Conservation (phyloP, 2,329 filamentous ascomycete genomes). For the Cercospora berteroae region DNA sequence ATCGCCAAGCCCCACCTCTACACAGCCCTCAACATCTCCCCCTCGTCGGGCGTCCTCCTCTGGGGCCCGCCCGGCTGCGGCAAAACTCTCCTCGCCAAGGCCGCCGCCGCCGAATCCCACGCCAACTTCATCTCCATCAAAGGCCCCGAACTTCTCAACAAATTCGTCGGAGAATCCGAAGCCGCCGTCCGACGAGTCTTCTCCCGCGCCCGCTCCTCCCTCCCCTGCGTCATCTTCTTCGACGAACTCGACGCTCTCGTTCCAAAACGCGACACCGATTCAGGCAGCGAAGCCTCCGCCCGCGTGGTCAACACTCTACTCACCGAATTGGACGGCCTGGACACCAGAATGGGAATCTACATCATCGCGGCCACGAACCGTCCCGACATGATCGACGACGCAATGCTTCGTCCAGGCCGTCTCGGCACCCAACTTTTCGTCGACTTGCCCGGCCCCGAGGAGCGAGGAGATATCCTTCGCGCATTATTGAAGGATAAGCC, state of each 20-base stretch:
- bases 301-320: conserved; percentile 93
- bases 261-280: conserved; percentile 69
- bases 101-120: conserved; percentile 89
- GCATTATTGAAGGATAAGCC: conserved; percentile 60
- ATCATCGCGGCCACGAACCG: conserved; percentile 93
- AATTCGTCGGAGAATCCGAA: conserved; percentile 95
- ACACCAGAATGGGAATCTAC: conserved; percentile 74
- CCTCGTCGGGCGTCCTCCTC: conserved; percentile 82
- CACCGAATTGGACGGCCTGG: conserved; percentile 87
- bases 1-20: conserved; percentile 81
- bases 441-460: conserved; percentile 73
- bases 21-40: conserved; percentile 70
- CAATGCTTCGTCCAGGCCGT: conserved; percentile 87
- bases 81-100: conserved; percentile 94
- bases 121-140: conserved; percentile 99
- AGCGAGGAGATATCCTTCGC: conserved; percentile 80
- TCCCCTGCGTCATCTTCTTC: conserved; percentile 95
- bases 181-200: conserved; percentile 91
- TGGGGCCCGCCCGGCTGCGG: conserved; percentile 97
- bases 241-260: conserved; percentile 95
- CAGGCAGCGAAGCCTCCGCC: conserved; percentile 74
- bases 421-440: conserved; percentile 87
- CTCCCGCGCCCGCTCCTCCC: conserved; percentile 76
- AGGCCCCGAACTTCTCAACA: conserved; percentile 92
- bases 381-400: conserved; percentile 93